Evolutionary conservation across 2,329 filamentous ascomycete genomes (phyloP).

Genomic region (Metarhizium anisopliae): DNA sequence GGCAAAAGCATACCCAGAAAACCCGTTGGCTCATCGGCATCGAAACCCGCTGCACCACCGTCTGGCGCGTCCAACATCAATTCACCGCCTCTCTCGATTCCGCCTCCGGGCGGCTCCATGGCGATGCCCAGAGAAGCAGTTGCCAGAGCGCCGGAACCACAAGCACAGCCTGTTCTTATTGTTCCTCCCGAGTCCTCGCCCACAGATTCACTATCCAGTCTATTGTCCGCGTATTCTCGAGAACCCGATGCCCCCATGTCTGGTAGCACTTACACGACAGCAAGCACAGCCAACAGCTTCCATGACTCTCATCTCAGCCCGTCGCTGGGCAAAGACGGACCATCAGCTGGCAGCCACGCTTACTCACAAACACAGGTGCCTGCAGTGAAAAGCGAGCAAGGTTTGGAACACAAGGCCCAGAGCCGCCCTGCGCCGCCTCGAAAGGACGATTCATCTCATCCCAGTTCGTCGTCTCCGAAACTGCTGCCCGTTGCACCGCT

Average conservation of each 20-base stretch:
- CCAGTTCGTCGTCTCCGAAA: background rate
- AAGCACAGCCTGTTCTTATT: constrained; percentile 4
- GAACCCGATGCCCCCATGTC: constrained; percentile 28
- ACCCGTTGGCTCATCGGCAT: constrained; percentile 9
- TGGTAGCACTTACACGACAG: constrained; percentile 7
- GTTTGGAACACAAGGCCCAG: background rate
- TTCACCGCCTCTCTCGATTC: constrained; percentile 10
- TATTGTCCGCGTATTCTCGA: constrained; percentile 46
- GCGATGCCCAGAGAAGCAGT: constrained; percentile 29
- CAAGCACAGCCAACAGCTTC: constrained; percentile 1
- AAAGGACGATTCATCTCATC: constrained; percentile 16
- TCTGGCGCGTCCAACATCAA: background rate
- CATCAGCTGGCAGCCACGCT: background rate
- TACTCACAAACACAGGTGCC: background rate
- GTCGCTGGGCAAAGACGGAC: background rate
- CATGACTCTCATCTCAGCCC: constrained; percentile 1
- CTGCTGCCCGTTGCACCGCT: constrained; percentile 8
- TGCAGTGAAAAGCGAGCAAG: constrained; percentile 1
- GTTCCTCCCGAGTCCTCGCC: constrained; percentile 27
- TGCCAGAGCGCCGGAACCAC: constrained; percentile 4
- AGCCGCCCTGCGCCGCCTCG: constrained; percentile 13
- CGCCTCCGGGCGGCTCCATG: constrained; percentile 13
- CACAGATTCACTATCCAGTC: constrained; percentile 41
- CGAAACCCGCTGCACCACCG: background rate
- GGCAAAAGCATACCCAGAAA: constrained; percentile 11